Evolutionary conservation across 164 flowering plant species (phyloP).

Genomic region (Aristolochia contorta): DNA sequence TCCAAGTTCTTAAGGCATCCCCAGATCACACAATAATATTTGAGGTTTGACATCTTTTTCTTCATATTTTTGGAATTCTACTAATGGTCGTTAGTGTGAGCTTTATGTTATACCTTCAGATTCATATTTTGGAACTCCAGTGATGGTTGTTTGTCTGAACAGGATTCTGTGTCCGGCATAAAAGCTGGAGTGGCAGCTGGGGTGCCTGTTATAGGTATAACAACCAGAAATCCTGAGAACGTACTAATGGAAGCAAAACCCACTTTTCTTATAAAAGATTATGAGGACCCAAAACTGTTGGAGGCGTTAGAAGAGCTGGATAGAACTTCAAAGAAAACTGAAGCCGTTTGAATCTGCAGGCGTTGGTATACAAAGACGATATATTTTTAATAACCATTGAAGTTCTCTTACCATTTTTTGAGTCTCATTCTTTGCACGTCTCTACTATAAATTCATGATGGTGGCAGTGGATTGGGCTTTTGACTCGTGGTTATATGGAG

Average conservation of each 20-base stretch:
- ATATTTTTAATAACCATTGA: too few species aligned
- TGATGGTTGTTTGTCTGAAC: constrained; percentile 9
- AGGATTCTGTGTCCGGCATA: constrained; percentile 92
- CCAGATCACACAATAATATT: constrained; percentile 64
- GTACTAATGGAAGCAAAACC: constrained; percentile 66
- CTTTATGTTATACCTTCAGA: too few species aligned
- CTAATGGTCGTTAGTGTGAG: background rate
- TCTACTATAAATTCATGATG: too few species aligned
- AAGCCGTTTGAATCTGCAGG: background rate
- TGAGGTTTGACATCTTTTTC: constrained; percentile 40
- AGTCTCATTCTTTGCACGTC: too few species aligned
- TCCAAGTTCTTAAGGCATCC: constrained; percentile 56
- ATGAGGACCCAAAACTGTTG: constrained; percentile 80
- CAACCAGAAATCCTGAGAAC: constrained; percentile 70
- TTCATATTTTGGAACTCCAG: background rate
- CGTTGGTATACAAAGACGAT: background rate
- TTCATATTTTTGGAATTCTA: background rate
- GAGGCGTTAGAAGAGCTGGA: constrained; percentile 69
- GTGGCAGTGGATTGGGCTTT: too few species aligned
- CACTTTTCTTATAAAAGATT: constrained; percentile 60
- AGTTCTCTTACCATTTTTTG: too few species aligned
- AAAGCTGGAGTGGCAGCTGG: constrained; percentile 97
- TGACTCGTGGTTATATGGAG: too few species aligned
- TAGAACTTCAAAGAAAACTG: constrained; percentile 1
- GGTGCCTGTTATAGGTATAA: constrained; percentile 72